Evolutionary conservation across 768 basidiomycete species (phyloP), one percentile per base, ranked within the genome.

Genomic region (Tephrocybe sp.): DNA sequence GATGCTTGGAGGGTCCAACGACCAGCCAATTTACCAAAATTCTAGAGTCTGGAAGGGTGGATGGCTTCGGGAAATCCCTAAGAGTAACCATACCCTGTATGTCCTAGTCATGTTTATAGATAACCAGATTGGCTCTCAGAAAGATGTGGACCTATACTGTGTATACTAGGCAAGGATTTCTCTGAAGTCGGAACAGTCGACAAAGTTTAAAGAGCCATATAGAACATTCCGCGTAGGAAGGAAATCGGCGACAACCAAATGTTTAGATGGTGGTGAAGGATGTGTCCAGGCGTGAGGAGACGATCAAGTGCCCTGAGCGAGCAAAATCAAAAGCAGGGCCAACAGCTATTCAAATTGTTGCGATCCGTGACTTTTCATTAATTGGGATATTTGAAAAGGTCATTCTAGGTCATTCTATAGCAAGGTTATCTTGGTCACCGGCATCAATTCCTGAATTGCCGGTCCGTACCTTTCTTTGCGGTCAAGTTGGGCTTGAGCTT

Each of bases 231-330:
- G 51, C 34, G 21, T 22, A 24, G 45, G 42, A 52, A 47, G 51
- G 51, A 38, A 4, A 36, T 3, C 34, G 3, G 29, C 18, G 23
- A 43, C 31, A 15, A 38, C 25, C 8, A 13, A 5, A 15, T 31
- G 39, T 47, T 27, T 30, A 47, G 21, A 42, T 38, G 49, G 4
- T 41, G 27, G 24, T 30, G n/a, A 30, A 37, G 13, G 45, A 47
- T 47, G 39, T 22, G 37, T 45, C n/a, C 30, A n/a, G 33, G 33
- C 33, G 29, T 12, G 13, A 31, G 10, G 27, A 36, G 23, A 50
- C 36, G 43, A 51, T 51, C 50, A 46, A 15, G 29, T 39, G 36
- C 49, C 49, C 27, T 50, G 43, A 49, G 25, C 4, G 21, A 38
- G 19, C 50, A 33, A 51, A 23, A 31, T 44, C 44, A 45, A 41